Evolutionary conservation across 805 yeast species (phyloP), one percentile per base, ranked within the genome.

Genomic region (Ogataea neopini): DNA sequence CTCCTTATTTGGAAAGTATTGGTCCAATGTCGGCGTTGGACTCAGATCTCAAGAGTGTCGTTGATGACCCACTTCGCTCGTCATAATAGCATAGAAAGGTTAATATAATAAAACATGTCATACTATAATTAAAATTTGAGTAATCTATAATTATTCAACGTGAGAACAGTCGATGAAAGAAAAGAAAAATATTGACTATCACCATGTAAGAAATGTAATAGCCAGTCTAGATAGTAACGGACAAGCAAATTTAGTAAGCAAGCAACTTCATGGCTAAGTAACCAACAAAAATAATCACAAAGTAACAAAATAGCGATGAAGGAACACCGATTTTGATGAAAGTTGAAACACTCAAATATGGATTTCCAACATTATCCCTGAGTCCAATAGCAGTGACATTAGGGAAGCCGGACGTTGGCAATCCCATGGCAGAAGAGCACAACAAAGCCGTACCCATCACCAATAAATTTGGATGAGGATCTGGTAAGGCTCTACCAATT

Each of bases 381-480:
- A 90, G 81, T 49, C 97, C 90, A 52, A 94, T 89, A 0, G 98
- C 99, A 0, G 98, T 90, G 29, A 94, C 97, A 60, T 94, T 94
- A 4, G 99, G 99, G 74, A 94, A 92, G 0, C 99, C 98, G 2
- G 96, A 87, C 0, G 98, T 94, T 23, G 99, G 98, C 45, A 94
- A 72, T 1, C 97, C 98, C 98, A 94, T 94, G 2, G 98, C 99
- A 30, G 87, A 84, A 0, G 98, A 92, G 60, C 97, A 88, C 52
- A 94, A 71, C 52, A 80, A 66, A 2, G 83, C 83, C 45, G 79
- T 73, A 10, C 74, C 72, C 82, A 80, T 77, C 40, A 94, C 85
- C 56, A 94, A 71, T 39, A 92, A 62, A 53, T 90, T 77, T 29
- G 98, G 96, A 67, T 88, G 97, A 14, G 96, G 94, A 25, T 80